Base-by-base conservation (phyloP, 495 filamentous ascomycete genomes). In the Monascus purpureus region DNA sequence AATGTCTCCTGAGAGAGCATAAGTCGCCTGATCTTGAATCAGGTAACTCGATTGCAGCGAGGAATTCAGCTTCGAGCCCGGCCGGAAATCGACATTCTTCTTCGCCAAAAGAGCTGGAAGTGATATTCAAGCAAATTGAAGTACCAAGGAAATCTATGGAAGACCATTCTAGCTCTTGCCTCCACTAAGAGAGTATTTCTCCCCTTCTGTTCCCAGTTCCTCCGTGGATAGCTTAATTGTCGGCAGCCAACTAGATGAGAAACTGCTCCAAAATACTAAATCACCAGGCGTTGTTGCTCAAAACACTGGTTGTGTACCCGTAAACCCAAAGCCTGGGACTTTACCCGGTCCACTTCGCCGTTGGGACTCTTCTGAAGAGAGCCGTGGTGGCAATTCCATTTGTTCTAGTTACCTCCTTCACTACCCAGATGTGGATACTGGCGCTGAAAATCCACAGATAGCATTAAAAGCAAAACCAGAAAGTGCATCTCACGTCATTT, bases 1-100 rank as follows among this genome's bases (percentile, higher is more conserved):
- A 44, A 33, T 1, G 0, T 4, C 22, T 57, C 8, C 20, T 56
- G 13, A 22, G 45, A 13, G 25, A 39, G 22, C 38, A 47, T 28
- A 43, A 39, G 16, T 11, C n/a, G 17, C 16, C 13, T 14, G 14
- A 14, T 17, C 9, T 11, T 12, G 14, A 2, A 5, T 15, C 27
- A 27, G n/a, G 6, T 4, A n/a, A 27, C 12, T 13, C 12, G 5
- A 22, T 22, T 4, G 9, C 20, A 22, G 9, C 20, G 5, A 9
- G 20, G 5, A 22, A 22, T 9, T 22, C 20, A 9, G 5, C 20
- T 9, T 22, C 20, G 9, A n/a, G n/a, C n/a, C 20, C 9, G 9
- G 20, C 20, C 4, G 20, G 20, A 9, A 22, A 9, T 9, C 20
- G 9, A 22, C 9, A 22, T 22, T 9, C 20, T 22, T 22, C 20